Conservation (phyloP, 106 monocot species). For the Platanthera zijinensis region DNA sequence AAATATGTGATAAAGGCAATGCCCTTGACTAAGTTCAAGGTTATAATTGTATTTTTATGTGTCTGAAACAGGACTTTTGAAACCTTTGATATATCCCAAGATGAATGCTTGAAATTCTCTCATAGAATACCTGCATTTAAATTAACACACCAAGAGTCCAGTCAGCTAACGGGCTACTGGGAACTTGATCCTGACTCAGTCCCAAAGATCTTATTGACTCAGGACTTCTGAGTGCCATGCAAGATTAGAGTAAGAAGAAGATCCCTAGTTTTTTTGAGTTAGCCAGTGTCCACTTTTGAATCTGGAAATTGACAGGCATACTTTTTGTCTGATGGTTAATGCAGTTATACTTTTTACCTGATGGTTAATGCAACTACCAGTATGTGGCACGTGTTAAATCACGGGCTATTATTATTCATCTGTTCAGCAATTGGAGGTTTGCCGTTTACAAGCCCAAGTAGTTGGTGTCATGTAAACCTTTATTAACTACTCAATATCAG, state of each 20-base stretch:
- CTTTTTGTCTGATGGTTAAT: background rate
- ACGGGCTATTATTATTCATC: background rate
- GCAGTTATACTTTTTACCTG: too few species aligned
- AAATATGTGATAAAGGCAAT: conserved; percentile 2
- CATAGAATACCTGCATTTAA: conserved; percentile 57
- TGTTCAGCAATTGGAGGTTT: background rate
- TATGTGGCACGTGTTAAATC: background rate
- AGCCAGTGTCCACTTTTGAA: background rate
- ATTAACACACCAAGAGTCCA: conserved; percentile 45
- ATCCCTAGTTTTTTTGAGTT: background rate
- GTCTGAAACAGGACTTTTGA: conserved; percentile 4
- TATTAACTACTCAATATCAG: background rate
- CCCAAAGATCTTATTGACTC: conserved; percentile 15
- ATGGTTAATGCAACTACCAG: background rate
- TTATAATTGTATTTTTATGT: conserved; percentile 40
- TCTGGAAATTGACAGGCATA: background rate
- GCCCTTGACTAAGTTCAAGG: conserved; percentile 30
- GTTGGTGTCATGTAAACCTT: background rate
- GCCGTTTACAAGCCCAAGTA: background rate
- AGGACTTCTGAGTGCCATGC: background rate
- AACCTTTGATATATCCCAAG: conserved; percentile 16
- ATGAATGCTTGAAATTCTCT: conserved; percentile 47
- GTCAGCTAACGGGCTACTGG: conserved; percentile 37
- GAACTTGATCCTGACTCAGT: conserved; percentile 80
- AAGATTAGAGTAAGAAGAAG: background rate